These are phyloP conservation scores for Guillardia theta DNA, from an alignment of 78 protist genomes.

Conservation along the genomic window DNA sequence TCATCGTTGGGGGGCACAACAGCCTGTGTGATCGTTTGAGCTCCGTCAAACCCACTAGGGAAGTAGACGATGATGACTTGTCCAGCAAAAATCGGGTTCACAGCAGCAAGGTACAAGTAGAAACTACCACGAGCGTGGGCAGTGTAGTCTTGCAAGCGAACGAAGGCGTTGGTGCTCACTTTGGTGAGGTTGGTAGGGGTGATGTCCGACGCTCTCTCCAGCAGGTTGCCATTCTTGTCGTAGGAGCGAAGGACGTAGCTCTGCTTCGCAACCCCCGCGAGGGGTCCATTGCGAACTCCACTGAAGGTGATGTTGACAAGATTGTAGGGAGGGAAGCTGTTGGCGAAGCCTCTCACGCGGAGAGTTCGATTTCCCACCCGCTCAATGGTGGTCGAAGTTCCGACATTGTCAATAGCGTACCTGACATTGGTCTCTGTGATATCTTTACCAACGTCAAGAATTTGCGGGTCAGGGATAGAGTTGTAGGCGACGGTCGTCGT, in stretches of 20 bases:
- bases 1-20: too few relatives aligned
- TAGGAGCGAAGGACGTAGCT: background rate
- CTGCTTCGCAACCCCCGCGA: background rate
- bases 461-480: too few relatives aligned
- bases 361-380: background rate
- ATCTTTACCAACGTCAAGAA: too few relatives aligned
- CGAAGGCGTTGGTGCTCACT: too few relatives aligned
- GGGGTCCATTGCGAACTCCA: background rate
- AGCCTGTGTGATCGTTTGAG: too few relatives aligned
- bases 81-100: too few relatives aligned
- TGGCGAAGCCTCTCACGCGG: background rate
- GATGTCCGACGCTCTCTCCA: background rate
- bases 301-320: background rate
- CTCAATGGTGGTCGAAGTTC: background rate
- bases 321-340: background rate
- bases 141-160: too few relatives aligned
- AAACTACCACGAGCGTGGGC: too few relatives aligned
- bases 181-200: background rate
- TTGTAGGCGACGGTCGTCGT: background rate
- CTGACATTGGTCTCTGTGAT: background rate
- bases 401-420: background rate
- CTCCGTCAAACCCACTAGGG: too few relatives aligned
- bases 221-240: background rate
- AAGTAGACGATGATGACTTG: too few relatives aligned
- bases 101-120: too few relatives aligned